These are phyloP conservation scores for Dendrobium huoshanense DNA, from an alignment of 106 monocot species.

Conservation along the genomic window DNA sequence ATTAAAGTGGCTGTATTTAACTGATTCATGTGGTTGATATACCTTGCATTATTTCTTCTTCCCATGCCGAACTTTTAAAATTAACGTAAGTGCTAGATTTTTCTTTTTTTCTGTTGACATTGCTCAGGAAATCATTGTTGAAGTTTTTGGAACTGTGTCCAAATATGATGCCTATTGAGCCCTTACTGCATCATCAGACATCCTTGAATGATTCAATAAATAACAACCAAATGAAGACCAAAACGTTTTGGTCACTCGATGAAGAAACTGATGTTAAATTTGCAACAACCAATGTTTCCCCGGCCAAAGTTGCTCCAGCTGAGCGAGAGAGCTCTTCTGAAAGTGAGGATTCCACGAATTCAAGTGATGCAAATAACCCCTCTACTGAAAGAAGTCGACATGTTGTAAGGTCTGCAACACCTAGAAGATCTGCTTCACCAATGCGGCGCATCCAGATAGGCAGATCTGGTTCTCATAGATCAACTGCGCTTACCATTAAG, in stretches of 20 bases:
- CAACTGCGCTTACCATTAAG: slow-evolving; percentile 71
- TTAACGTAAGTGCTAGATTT: no score
- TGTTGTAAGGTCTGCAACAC: slow-evolving; percentile 67
- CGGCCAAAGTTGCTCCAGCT: slow-evolving; percentile 77
- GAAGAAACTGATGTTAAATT: slow-evolving; percentile 8
- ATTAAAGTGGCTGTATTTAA: neutral
- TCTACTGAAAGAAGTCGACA: slow-evolving; percentile 69
- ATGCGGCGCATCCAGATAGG: slow-evolving; percentile 93
- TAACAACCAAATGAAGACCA: slow-evolving; percentile 9
- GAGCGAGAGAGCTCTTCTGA: slow-evolving; percentile 69
- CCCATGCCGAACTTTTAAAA: neutral
- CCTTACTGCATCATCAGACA: slow-evolving; percentile 3
- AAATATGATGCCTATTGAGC: slow-evolving; percentile 12
- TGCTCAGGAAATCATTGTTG: slow-evolving; percentile 35
- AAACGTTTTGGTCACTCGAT: no score
- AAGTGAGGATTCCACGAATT: slow-evolving; percentile 62
- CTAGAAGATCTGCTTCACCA: slow-evolving; percentile 89
- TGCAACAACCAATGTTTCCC: slow-evolving; percentile 28
- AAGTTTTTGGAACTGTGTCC: slow-evolving; percentile 29
- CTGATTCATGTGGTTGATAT: no score
- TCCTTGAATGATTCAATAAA: slow-evolving; percentile 9
- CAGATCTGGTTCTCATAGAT: slow-evolving; percentile 75
- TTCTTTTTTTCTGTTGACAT: neutral
- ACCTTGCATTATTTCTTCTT: neutral
- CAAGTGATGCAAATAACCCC: slow-evolving; percentile 36